These are phyloP conservation scores for Colletotrichum sp. DNA, from an alignment of 2,329 filamentous ascomycete species.

Conservation along the genomic window DNA sequence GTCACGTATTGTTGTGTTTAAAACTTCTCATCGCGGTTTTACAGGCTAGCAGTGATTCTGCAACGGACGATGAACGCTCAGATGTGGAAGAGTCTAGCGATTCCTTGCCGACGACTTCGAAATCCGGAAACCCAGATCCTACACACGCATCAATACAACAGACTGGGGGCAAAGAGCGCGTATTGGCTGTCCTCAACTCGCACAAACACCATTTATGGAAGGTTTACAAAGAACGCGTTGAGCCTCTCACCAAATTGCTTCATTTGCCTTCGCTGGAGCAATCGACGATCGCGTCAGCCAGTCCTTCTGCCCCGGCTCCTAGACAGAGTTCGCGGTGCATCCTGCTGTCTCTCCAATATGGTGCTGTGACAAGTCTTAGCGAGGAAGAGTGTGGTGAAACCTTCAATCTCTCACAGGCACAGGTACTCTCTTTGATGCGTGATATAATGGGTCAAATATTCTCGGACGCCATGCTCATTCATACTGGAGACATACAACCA, in stretches of 20 bases:
- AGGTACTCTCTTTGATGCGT: neutral
- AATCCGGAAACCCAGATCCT: neutral
- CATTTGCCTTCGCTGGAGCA: neutral
- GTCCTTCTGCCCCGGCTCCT: neutral
- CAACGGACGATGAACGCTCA: neutral
- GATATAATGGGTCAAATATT: neutral
- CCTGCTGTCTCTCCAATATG: neutral
- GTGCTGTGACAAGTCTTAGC: neutral
- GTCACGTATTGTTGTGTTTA: neutral
- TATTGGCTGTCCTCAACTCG: neutral
- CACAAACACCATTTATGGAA: neutral
- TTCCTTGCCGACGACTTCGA: neutral
- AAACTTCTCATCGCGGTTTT: neutral
- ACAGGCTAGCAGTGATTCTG: neutral
- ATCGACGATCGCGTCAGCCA: neutral
- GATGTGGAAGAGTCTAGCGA: neutral
- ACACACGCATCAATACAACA: neutral
- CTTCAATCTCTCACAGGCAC: neutral
- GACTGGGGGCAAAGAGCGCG: neutral
- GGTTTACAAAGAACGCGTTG: neutral
- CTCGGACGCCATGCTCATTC: neutral
- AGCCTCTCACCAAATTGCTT: neutral
- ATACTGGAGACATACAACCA: neutral
- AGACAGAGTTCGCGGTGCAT: neutral
- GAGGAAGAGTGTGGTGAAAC: neutral